Evolutionary conservation across 129 eudicot species (phyloP), one percentile per base, ranked within the genome.

Genomic region (carrot (Daucus carota)): DNA sequence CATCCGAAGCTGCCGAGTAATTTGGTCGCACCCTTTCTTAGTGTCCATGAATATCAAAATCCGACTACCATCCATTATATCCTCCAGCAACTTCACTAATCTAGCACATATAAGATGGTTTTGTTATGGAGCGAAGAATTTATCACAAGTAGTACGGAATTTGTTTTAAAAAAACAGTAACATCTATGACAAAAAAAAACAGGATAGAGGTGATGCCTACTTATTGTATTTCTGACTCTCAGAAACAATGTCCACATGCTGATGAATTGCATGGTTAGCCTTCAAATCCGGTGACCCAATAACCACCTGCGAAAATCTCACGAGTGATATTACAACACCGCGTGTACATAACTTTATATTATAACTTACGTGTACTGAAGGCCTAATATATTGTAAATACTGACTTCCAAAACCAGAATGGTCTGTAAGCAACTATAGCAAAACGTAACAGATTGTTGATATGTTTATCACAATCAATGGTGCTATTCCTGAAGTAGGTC

Each of bases 61-160:
- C 14, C 96, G 92, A 76, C 97, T 91, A 47, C 99, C 99, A 79
- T 92, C 97, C 99, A 95, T 95, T 41, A 95, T 95, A 77, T 95
- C 99, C 81, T 95, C 99, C 80, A 95, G 88, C 73, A 95, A 84
- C 79, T 92, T 92, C 77, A 89, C 96, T 84, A 95, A 83, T 81
- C 97, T 95, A 77, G 69, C 50, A 84, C 16, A 24, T 70, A 60
- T 71, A 33, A 59, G 14, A 68, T 74, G 67, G 15, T 14, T 20
- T 12, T 12, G 62, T 38, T 72, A 15, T 59, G 33, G 1, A 32
- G 72, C 31, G 46, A 18, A 70, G 1, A 54, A 70, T 28, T 38
- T 13, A 3, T 22, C 31, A 12, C 12, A 9, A 13, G 13, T 15
- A 28, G 11, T 10, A 16, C 24, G 36, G 18, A 5, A n/a, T 29